Evolutionary conservation across 1,284 basidiomycete species (phyloP).

Genomic region (Pterulicium gracile): DNA sequence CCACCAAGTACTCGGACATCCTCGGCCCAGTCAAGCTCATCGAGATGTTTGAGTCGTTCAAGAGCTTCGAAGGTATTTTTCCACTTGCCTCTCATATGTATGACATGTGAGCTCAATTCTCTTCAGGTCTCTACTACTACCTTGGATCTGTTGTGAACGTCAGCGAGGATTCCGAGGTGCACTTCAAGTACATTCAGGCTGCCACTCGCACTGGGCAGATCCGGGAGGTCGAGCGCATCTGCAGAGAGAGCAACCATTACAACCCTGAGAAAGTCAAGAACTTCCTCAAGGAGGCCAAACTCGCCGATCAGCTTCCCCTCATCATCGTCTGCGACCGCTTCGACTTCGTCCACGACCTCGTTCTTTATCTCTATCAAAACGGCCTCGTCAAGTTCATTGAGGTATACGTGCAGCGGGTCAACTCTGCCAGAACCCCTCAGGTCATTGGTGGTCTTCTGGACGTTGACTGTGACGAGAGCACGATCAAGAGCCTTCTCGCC

Average conservation of each 20-base stretch:
- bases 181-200: constrained; percentile 99
- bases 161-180: constrained; percentile 92
- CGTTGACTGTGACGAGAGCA: constrained; percentile 95
- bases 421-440: constrained; percentile 96
- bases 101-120: no score
- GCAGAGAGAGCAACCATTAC: constrained; percentile 95
- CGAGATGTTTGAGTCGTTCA: constrained; percentile 98
- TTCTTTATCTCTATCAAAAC: constrained; percentile 98
- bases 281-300: constrained; percentile 98
- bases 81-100: no score
- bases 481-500: constrained; percentile 88
- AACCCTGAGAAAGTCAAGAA: constrained; percentile 99
- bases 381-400: constrained; percentile 96
- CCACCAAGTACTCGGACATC: constrained; percentile 98
- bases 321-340: constrained; percentile 99
- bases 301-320: constrained; percentile 93
- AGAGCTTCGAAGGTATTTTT: constrained; percentile 80
- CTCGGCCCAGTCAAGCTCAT: constrained; percentile 96
- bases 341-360: constrained; percentile 99
- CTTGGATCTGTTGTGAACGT: constrained; percentile 97
- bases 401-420: constrained; percentile 98
- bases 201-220: constrained; percentile 98
- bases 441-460: constrained; percentile 96
- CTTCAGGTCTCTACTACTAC: constrained; percentile 89
- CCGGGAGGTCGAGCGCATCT: constrained; percentile 97